Evolutionary conservation across 768 basidiomycete species (phyloP).

Genomic region (Mycena venus): DNA sequence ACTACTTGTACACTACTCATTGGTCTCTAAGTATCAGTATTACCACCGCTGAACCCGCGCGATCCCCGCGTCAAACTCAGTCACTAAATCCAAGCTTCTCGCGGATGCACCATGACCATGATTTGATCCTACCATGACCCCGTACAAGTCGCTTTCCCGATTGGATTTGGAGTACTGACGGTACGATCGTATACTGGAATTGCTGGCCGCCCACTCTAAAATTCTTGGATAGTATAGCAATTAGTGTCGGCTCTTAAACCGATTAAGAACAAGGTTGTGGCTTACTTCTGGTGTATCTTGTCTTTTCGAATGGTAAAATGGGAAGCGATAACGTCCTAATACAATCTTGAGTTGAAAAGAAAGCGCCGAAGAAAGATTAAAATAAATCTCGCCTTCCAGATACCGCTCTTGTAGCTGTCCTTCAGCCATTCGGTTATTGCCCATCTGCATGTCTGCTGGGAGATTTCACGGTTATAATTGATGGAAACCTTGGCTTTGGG

Average conservation of each 20-base stretch:
- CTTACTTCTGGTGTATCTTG: constrained; percentile 59
- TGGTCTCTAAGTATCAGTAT: too few relatives aligned
- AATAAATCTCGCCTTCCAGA: constrained; percentile 59
- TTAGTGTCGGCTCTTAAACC: neutral
- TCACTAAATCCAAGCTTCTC: constrained; percentile 45
- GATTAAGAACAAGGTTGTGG: constrained; percentile 8
- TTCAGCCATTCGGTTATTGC: constrained; percentile 68
- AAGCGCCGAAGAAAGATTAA: neutral
- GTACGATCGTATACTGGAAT: constrained; percentile 45
- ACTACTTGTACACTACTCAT: constrained; percentile 15
- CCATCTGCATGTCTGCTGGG: constrained; percentile 61
- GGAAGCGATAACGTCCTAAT: constrained; percentile 63
- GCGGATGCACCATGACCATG: neutral
- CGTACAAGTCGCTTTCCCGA: neutral
- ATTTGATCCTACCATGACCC: constrained; percentile 8
- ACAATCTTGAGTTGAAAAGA: constrained; percentile 5
- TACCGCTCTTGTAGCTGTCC: constrained; percentile 53
- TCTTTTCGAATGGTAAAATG: constrained; percentile 60
- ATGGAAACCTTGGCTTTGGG: constrained; percentile 50
- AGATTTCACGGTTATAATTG: constrained; percentile 60
- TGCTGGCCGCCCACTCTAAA: constrained; percentile 46
- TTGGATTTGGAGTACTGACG: neutral
- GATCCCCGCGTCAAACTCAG: constrained; percentile 55
- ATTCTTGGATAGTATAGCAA: constrained; percentile 40
- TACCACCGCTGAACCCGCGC: constrained; percentile 38